Conservation (phyloP, 805 yeast genomes). For the Metschnikowia lochheadii region DNA sequence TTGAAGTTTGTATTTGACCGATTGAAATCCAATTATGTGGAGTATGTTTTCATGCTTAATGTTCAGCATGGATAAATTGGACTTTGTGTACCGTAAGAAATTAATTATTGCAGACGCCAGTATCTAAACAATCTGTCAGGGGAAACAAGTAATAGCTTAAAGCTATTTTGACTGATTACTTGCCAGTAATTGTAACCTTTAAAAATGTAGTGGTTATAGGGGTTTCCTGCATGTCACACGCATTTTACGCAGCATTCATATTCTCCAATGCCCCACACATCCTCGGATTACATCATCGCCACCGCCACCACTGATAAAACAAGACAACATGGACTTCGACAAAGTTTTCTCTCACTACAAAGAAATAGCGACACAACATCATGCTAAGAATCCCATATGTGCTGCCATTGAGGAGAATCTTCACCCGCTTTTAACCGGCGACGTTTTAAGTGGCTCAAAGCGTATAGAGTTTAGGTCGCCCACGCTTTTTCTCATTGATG, state of each 20-base stretch:
- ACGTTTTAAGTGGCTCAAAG: slow-evolving; percentile 30
- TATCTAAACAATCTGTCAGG: too few species aligned
- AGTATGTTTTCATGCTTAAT: too few species aligned
- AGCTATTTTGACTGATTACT: too few species aligned
- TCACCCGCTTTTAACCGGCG: slow-evolving; percentile 35
- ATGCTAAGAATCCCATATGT: slow-evolving; percentile 9
- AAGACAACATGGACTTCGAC: neutral
- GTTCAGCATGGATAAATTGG: too few species aligned
- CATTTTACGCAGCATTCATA: neutral
- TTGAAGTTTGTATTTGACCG: neutral
- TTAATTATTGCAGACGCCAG: too few species aligned
- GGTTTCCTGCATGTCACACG: neutral
- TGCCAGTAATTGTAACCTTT: neutral
- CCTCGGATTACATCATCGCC: neutral
- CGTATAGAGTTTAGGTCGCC: slow-evolving; percentile 33
- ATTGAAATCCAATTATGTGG: too few species aligned
- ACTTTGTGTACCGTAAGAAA: too few species aligned
- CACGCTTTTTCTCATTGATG: slow-evolving; percentile 33
- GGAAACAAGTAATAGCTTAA: too few species aligned
- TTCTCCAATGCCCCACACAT: neutral
- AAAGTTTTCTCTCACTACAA: neutral
- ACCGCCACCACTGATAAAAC: neutral
- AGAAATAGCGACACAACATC: neutral
- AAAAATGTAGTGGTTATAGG: neutral
- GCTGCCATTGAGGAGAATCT: slow-evolving; percentile 24